Percentiles rank a stretch among this genome's conserved stretches.
These are phyloP conservation scores for Coleophoma cylindrospora DNA, from an alignment of 2,329 filamentous ascomycete species.

Conservation along the genomic window DNA sequence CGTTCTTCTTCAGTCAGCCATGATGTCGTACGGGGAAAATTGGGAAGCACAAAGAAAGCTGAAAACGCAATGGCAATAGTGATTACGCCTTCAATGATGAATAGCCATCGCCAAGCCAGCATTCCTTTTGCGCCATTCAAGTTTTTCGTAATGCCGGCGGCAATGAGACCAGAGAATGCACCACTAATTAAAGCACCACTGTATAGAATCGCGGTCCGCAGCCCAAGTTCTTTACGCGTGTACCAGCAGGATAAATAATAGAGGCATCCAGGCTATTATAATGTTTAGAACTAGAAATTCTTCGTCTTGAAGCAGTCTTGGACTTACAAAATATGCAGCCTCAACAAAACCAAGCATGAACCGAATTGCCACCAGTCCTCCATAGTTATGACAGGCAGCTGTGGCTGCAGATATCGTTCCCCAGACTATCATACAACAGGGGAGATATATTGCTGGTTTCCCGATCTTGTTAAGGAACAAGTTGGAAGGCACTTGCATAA, in stretches of 20 bases:
- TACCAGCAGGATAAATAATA: constrained; percentile 66
- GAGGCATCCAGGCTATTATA: constrained; percentile 46
- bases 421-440: constrained; percentile 43
- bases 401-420: constrained; percentile 42
- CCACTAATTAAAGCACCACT: constrained; percentile 65
- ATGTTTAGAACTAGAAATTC: too few species aligned
- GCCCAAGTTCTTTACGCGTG: constrained; percentile 60
- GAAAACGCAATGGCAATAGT: constrained; percentile 55
- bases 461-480: constrained; percentile 42
- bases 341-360: constrained; percentile 49
- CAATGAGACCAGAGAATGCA: constrained; percentile 64
- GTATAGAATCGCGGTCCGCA: constrained; percentile 63
- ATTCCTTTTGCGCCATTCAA: constrained; percentile 54
- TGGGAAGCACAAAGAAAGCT: constrained; percentile 57
- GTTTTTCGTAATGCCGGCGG: constrained; percentile 60
- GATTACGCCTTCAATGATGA: constrained; percentile 65
- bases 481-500: constrained; percentile 39
- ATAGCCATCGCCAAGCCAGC: constrained; percentile 61
- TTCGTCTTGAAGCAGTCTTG: too few species aligned
- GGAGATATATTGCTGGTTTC: constrained; percentile 45
- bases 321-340: constrained; percentile 46
- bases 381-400: constrained; percentile 40
- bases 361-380: constrained; percentile 38
- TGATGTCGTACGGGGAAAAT: constrained; percentile 57
- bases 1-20: constrained; percentile 55